These are phyloP conservation scores for Hyaloscypha finlandica DNA, from an alignment of 495 filamentous ascomycete species.

Conservation along the genomic window DNA sequence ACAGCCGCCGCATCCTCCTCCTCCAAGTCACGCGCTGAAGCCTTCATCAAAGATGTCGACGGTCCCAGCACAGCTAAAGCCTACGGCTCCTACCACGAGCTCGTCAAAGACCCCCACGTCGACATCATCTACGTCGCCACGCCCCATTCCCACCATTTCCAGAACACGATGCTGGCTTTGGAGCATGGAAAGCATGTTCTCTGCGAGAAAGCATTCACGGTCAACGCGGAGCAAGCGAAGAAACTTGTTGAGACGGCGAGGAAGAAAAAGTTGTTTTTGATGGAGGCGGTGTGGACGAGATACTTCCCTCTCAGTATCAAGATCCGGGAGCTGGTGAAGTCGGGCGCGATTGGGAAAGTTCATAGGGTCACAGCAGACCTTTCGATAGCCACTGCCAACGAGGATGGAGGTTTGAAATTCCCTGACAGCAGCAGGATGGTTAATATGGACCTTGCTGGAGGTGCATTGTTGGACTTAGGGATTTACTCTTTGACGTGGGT, in stretches of 20 bases:
- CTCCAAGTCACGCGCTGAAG: constrained; percentile 63
- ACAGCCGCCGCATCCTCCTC: constrained; percentile 82
- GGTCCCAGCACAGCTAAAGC: constrained; percentile 67
- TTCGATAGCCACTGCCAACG: constrained; percentile 44
- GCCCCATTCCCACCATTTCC: constrained; percentile 94
- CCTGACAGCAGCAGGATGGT: constrained; percentile 73
- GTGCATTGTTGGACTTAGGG: constrained; percentile 80
- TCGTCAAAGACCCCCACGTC: constrained; percentile 55
- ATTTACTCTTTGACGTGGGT: constrained; percentile 93
- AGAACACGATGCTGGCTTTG: constrained; percentile 71
- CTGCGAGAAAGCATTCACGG: constrained; percentile 92
- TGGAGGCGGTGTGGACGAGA: constrained; percentile 97
- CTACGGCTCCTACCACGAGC: constrained; percentile 79
- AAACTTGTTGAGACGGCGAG: constrained; percentile 73
- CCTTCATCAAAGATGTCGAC: constrained; percentile 69
- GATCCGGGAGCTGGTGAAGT: constrained; percentile 67
- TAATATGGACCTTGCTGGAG: constrained; percentile 83
- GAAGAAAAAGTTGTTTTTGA: constrained; percentile 84
- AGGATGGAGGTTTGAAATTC: constrained; percentile 43
- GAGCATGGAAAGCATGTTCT: constrained; percentile 86
- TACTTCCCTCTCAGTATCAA: constrained; percentile 79
- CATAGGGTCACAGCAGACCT: constrained; percentile 75
- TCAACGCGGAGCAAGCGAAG: constrained; percentile 79
- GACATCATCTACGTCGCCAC: constrained; percentile 94
- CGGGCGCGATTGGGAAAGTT: constrained; percentile 65